These are phyloP conservation scores for Fagopyrum homotropicum DNA, from an alignment of 148 eudicot genomes.

Conservation along the genomic window DNA sequence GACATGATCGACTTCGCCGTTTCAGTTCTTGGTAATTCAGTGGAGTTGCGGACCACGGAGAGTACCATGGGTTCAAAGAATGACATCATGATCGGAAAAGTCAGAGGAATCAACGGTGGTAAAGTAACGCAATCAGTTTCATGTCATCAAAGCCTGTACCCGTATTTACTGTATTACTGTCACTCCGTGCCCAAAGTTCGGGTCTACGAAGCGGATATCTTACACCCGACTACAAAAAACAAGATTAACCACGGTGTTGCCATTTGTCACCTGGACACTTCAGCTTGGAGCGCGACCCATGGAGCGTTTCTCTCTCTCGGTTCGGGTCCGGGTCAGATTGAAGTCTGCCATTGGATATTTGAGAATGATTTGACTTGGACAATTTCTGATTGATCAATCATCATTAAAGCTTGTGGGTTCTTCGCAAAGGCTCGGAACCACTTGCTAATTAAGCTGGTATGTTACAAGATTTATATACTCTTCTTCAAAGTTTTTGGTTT, in stretches of 20 bases:
- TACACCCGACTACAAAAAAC: constrained; percentile 37
- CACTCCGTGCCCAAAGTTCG: constrained; percentile 84
- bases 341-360: constrained; percentile 91
- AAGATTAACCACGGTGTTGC: constrained; percentile 78
- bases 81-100: constrained; percentile 50
- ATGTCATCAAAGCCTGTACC: constrained; percentile 76
- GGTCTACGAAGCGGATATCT: constrained; percentile 78
- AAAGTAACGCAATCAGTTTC: constrained; percentile 66
- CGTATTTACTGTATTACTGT: constrained; percentile 74
- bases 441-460: background rate
- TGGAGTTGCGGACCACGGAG: constrained; percentile 50
- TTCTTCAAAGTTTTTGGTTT: background rate
- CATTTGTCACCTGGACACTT: constrained; percentile 79
- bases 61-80: constrained; percentile 40
- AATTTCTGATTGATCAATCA: constrained; percentile 28
- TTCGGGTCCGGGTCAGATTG: constrained; percentile 73
- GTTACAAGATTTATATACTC: background rate
- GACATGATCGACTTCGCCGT: constrained; percentile 86
- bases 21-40: constrained; percentile 50
- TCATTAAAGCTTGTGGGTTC: background rate
- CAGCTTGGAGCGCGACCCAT: constrained; percentile 69
- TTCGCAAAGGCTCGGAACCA: background rate
- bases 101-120: constrained; percentile 67
- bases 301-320: constrained; percentile 74
- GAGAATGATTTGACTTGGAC: constrained; percentile 90